phyloP scores from a whole-genome alignment of 176 grass and related monocot genomes.

The Cocos nucifera region DNA sequence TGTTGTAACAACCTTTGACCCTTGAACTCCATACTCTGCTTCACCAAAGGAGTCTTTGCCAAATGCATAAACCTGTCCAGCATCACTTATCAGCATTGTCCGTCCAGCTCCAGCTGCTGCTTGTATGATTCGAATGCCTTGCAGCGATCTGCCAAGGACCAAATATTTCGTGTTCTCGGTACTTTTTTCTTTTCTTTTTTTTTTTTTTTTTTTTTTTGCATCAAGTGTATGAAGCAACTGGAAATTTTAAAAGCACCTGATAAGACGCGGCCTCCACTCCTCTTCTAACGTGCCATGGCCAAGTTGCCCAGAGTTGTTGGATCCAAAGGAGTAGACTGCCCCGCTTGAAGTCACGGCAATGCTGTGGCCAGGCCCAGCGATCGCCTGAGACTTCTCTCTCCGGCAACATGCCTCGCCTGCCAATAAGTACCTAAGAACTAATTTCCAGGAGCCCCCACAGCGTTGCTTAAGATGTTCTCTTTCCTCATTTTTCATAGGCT shows the following conservation, averaged over 20 bases:
- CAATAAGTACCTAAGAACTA: constrained; percentile 85
- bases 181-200: background rate
- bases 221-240: constrained; percentile 27
- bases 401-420: constrained; percentile 64
- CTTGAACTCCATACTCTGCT: constrained; percentile 56
- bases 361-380: constrained; percentile 77
- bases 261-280: constrained; percentile 64
- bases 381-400: constrained; percentile 72
- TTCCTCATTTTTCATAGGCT: constrained; percentile 61
- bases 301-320: constrained; percentile 79
- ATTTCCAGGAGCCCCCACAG: constrained; percentile 72
- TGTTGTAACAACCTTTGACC: constrained; percentile 45
- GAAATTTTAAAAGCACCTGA: constrained; percentile 60
- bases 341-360: constrained; percentile 61
- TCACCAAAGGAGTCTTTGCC: constrained; percentile 89
- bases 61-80: constrained; percentile 70
- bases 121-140: constrained; percentile 86
- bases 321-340: constrained; percentile 64
- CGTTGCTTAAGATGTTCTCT: constrained; percentile 57
- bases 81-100: constrained; percentile 79
- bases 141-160: constrained; percentile 56
- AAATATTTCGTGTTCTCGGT: constrained; percentile 17
- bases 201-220: constrained; percentile 16
- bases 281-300: constrained; percentile 70
- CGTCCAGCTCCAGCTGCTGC: constrained; percentile 58